Conservation (phyloP, 257 asterid genomes). For the Nicotiana noctiflora region DNA sequence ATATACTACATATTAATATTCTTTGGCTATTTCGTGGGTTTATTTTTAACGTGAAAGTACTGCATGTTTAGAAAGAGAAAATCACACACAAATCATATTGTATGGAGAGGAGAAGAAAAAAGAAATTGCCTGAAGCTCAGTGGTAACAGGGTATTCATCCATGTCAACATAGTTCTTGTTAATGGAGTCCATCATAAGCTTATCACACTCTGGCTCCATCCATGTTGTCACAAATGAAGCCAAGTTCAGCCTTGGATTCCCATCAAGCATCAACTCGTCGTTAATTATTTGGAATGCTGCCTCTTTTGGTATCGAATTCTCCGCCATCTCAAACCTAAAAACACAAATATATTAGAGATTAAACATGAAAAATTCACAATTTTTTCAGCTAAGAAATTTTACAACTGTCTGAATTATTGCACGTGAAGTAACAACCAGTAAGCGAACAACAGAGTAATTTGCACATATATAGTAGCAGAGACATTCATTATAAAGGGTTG, state of each 20-base stretch:
- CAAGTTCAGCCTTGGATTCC: constrained; percentile 18
- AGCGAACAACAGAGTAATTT: background rate
- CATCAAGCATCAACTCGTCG: constrained; percentile 23
- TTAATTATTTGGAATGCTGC: constrained; percentile 22
- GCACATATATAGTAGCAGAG: too few relatives aligned
- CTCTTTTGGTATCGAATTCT: constrained; percentile 18
- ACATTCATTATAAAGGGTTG: too few relatives aligned
- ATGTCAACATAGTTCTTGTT: constrained; percentile 22
- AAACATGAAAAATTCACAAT: background rate
- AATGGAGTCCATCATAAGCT: constrained; percentile 19
- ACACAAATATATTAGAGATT: too few relatives aligned
- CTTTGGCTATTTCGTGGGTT: too few relatives aligned
- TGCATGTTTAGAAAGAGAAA: too few relatives aligned
- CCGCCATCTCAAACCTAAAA: constrained; percentile 15
- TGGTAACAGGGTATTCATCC: constrained; percentile 27
- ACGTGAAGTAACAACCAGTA: background rate
- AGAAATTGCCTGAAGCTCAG: constrained; percentile 22
- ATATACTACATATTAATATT: too few relatives aligned
- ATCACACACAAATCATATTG: background rate
- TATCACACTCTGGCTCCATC: constrained; percentile 25
- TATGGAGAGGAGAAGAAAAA: background rate
- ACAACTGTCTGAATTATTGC: too few relatives aligned
- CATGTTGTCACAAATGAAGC: constrained; percentile 26
- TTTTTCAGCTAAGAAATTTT: too few relatives aligned
- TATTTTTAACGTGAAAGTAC: too few relatives aligned